Conservation (phyloP, 768 basidiomycete genomes). For the Trametes cinnabarina region DNA sequence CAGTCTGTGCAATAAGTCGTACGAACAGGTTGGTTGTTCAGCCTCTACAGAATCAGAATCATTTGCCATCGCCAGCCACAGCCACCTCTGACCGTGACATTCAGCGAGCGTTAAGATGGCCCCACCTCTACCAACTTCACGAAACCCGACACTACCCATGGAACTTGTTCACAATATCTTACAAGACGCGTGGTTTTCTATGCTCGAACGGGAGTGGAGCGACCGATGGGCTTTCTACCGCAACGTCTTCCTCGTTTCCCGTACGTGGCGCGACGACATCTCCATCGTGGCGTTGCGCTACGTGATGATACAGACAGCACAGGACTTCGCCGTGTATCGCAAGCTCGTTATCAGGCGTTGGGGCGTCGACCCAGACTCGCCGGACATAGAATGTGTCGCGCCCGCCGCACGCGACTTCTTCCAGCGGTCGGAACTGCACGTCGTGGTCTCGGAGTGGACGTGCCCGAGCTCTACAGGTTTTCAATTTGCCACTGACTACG, state of each 20-base stretch:
- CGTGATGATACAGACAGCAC: constrained; percentile 5
- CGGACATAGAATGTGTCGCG: neutral
- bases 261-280: constrained; percentile 1
- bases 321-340: constrained; percentile 4
- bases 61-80: too few species aligned
- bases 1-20: too few species aligned
- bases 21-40: too few species aligned
- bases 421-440: constrained; percentile 2
- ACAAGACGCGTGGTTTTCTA: constrained; percentile 4
- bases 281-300: neutral
- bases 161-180: constrained; percentile 9
- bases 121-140: neutral
- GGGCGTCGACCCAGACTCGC: constrained; percentile 1
- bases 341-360: constrained; percentile 1
- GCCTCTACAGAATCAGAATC: too few species aligned
- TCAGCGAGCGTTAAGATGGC: too few species aligned
- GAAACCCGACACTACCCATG: neutral
- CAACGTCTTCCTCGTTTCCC: constrained; percentile 4
- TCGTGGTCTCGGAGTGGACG: constrained; percentile 13
- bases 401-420: constrained; percentile 4
- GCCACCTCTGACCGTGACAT: too few species aligned
- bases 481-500: constrained; percentile 8
- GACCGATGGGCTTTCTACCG: constrained; percentile 10
- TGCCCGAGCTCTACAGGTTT: neutral
- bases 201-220: neutral